Conservation (phyloP, 148 eudicot genomes). For the Rhododendron ovatum region DNA sequence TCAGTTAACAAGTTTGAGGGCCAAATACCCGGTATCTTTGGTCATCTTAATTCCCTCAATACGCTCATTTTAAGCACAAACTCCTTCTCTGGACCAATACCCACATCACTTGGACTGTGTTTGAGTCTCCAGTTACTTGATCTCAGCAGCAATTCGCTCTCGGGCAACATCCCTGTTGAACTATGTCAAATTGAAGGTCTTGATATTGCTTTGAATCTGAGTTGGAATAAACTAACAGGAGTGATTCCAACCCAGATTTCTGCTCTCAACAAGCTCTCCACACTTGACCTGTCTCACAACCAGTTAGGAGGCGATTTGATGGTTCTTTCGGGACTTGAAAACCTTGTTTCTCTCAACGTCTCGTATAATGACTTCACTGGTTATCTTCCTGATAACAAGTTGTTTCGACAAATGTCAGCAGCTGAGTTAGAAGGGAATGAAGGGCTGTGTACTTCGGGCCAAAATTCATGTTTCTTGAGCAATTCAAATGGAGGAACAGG, state of each 20-base stretch:
- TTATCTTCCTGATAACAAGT: constrained; percentile 64
- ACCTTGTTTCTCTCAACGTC: constrained; percentile 65
- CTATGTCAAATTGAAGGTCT: constrained; percentile 53
- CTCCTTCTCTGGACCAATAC: constrained; percentile 56
- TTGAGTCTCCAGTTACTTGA: constrained; percentile 74
- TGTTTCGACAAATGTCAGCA: constrained; percentile 56
- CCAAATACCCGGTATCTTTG: constrained; percentile 51
- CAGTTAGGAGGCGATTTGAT: constrained; percentile 47
- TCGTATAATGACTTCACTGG: constrained; percentile 76
- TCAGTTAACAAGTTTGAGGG: constrained; percentile 54
- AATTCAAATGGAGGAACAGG: constrained; percentile 3
- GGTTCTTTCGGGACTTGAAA: constrained; percentile 43
- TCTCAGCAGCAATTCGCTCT: constrained; percentile 56
- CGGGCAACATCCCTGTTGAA: constrained; percentile 50
- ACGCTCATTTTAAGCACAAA: constrained; percentile 56
- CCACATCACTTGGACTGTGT: constrained; percentile 55
- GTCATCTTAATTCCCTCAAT: constrained; percentile 47
- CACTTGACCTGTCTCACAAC: constrained; percentile 68
- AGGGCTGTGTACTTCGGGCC: constrained; percentile 44
- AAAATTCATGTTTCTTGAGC: constrained; percentile 26
- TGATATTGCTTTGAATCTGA: constrained; percentile 68
- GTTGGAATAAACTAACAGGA: constrained; percentile 55
- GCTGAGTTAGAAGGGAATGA: constrained; percentile 58
- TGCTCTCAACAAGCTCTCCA: constrained; percentile 58
- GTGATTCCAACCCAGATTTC: constrained; percentile 54